Evolutionary conservation across 441 rosid species (phyloP), one percentile per base, ranked within the genome.

Genomic region (Erodium texanum): DNA sequence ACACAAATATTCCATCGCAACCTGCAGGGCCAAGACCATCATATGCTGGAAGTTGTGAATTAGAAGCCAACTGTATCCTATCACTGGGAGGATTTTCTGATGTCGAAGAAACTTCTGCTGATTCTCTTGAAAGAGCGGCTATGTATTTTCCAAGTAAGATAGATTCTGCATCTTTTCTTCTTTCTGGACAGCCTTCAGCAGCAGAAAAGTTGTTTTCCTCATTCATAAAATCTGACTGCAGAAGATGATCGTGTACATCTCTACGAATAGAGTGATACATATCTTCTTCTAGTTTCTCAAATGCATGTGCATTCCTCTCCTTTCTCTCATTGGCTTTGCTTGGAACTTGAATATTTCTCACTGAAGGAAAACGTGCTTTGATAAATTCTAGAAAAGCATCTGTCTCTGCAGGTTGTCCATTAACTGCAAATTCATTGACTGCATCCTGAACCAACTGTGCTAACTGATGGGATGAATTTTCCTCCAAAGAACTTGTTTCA

Each of bases 1-100:
- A 92, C 69, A 92, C 84, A 84, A 82, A 76, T 75, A 95, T 75
- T 36, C 99, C 99, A 82, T 92, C 98, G 78, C 93, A 89, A 75
- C 84, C 95, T 34, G 71, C 78, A 19, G 90, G 96, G 70, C 90
- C 87, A 78, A 90, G 83, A 74, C 89, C 87, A 83, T 87, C 88
- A 80, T 73, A 81, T 75, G 77, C 66, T 11, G 70, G 67, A 64
- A 66, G 67, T 69, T 77, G 73, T 34, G 81, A 75, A 62, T 75
- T 68, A 68, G 81, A 80, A 65, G 75, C 87, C 66, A 45, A 68
- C 61, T 36, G 54, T 38, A 36, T 61, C 66, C 77, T 73, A 58
- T 77, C 82, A 66, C 41, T 65, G 71, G 24, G 73, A 70, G 76
- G 70, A 78, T 75, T 74, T 70, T 75, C 85, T 66, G 87, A 80